A percentile compares a stretch with the other conserved stretches of the same genome.
These are phyloP conservation scores for Pistacia atlantica DNA, from an alignment of 345 rosid species.

Conservation along the genomic window DNA sequence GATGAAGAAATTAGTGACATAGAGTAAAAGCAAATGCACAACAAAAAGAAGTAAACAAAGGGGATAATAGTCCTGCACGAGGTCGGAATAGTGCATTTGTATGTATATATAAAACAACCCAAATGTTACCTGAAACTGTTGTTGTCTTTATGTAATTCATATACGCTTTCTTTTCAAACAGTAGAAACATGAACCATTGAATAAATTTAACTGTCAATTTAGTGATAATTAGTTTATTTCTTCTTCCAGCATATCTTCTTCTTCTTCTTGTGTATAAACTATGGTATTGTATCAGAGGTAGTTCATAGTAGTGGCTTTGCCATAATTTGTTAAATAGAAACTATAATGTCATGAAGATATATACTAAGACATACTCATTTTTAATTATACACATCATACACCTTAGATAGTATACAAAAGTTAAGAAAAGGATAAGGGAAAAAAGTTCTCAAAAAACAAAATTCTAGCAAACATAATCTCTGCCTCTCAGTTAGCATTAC, in stretches of 20 bases:
- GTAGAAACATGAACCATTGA: too few species aligned
- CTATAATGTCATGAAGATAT: slow-evolving; percentile 9
- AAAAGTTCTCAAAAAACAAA: slow-evolving; percentile 5
- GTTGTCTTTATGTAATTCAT: too few species aligned
- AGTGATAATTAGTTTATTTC: too few species aligned
- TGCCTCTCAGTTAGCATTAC: slow-evolving; percentile 6
- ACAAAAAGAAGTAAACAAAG: too few species aligned
- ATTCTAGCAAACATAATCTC: slow-evolving; percentile 1
- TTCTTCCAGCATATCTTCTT: too few species aligned
- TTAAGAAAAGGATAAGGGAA: slow-evolving; percentile 9
- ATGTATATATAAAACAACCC: too few species aligned
- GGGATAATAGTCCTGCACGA: too few species aligned
- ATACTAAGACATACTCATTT: slow-evolving; percentile 16
- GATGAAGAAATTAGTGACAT: slow-evolving; percentile 34
- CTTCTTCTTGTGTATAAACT: too few species aligned
- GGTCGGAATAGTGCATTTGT: too few species aligned
- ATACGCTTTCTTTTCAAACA: too few species aligned
- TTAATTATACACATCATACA: slow-evolving; percentile 17
- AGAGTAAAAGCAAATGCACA: slow-evolving; percentile 13
- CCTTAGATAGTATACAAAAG: slow-evolving; percentile 19
- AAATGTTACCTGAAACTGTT: too few species aligned
- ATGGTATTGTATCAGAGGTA: background rate
- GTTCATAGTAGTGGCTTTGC: slow-evolving; percentile 9
- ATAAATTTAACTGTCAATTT: too few species aligned
- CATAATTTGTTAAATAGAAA: slow-evolving; percentile 4